phyloP scores from a whole-genome alignment of 164 flowering plant genomes.

The Amborella trichopoda region DNA sequence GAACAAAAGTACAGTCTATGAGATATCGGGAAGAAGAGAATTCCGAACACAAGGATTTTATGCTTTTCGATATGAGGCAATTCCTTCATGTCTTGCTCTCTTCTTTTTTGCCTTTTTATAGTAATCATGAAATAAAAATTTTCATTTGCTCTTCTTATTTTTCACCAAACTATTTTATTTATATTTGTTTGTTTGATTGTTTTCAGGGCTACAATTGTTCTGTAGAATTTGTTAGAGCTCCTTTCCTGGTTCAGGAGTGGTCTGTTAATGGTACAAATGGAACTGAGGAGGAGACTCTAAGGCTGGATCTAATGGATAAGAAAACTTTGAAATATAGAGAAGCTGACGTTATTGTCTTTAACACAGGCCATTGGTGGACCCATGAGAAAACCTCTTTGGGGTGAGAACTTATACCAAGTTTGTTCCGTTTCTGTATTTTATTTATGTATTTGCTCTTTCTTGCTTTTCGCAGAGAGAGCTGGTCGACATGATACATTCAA shows the following conservation, averaged over 20 bases:
- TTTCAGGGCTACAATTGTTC: conserved; percentile 30
- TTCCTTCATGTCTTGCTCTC: not conserved
- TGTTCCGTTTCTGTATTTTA: too few relatives aligned
- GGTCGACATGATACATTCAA: too few relatives aligned
- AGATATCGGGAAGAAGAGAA: conserved; percentile 29
- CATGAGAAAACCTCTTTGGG: conserved; percentile 93
- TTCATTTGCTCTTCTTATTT: conserved; percentile 14
- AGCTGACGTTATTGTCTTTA: conserved; percentile 62
- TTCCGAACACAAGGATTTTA: conserved; percentile 37
- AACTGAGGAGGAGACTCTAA: conserved; percentile 31
- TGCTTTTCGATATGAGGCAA: conserved; percentile 38
- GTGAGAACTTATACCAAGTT: too few relatives aligned
- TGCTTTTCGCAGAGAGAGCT: too few relatives aligned
- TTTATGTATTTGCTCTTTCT: not conserved
- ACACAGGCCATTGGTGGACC: conserved; percentile 97
- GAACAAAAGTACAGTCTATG: conserved; percentile 73
- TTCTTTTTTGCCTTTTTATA: conserved; percentile 14
- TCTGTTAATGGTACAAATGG: conserved; percentile 23
- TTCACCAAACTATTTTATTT: not conserved
- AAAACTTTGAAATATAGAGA: conserved; percentile 18
- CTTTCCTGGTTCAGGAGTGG: conserved; percentile 46
- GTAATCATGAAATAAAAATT: conserved; percentile 53
- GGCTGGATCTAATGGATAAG: conserved; percentile 29
- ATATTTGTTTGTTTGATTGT: not conserved
- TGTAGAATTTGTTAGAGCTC: conserved; percentile 30